Percentiles rank a stretch among this genome's conserved stretches.
Evolutionary conservation across 2,329 filamentous ascomycete genomes (phyloP).

Genomic region (Didymosphaeria variabile): DNA sequence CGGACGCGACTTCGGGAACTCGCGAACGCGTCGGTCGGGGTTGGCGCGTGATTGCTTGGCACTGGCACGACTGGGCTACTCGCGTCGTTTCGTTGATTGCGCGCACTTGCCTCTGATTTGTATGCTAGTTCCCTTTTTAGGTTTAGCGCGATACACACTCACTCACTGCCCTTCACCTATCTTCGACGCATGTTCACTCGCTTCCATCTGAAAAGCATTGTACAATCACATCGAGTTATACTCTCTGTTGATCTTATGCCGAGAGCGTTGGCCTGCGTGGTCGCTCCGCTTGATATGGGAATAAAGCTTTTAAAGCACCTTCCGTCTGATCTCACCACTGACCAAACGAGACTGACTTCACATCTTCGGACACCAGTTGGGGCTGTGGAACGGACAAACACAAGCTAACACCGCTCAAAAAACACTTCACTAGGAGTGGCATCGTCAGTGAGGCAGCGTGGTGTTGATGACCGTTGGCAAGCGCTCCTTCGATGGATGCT

Average conservation of each 20-base stretch:
- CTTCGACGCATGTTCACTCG: background rate
- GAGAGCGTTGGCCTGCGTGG: background rate
- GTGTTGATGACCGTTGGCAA: background rate
- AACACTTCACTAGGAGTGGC: background rate
- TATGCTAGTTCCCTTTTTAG: conserved; percentile 24
- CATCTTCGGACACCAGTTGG: background rate
- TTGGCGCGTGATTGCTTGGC: conserved; percentile 28
- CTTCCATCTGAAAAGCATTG: background rate
- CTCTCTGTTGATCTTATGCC: background rate
- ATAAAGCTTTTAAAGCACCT: conserved; percentile 1
- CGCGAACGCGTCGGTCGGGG: conserved; percentile 36
- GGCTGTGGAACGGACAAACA: background rate
- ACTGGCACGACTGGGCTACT: conserved; percentile 20
- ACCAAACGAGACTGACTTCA: conserved; percentile 1
- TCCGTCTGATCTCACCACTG: background rate
- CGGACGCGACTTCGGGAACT: conserved; percentile 34
- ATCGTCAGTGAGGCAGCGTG: background rate
- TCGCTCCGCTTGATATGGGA: background rate
- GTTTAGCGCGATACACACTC: conserved; percentile 22
- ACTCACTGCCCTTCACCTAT: background rate
- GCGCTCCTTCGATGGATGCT: conserved; percentile 30
- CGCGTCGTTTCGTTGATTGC: conserved; percentile 2
- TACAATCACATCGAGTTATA: background rate
- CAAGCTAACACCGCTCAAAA: background rate
- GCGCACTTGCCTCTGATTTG: background rate